These are phyloP conservation scores for Hansfordia pulvinata DNA, from an alignment of 2,329 filamentous ascomycete species.

Conservation along the genomic window DNA sequence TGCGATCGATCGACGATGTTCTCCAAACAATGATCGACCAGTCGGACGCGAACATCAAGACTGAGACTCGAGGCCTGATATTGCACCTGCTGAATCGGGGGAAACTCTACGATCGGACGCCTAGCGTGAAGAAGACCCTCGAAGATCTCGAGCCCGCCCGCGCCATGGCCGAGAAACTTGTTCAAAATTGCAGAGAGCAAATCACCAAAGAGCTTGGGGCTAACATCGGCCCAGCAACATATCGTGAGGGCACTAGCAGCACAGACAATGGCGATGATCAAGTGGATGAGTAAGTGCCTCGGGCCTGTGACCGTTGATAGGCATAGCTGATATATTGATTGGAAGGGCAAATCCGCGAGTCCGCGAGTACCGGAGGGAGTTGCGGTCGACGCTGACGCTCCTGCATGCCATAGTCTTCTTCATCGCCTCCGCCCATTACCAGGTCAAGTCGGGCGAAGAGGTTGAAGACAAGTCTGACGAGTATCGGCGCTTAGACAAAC, in stretches of 20 bases:
- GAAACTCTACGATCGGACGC: constrained; percentile 67
- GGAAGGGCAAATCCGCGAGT: too few relatives aligned
- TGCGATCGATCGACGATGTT: constrained; percentile 77
- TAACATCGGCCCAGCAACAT: too few relatives aligned
- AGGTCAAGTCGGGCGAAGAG: constrained; percentile 60
- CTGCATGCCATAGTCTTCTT: constrained; percentile 79
- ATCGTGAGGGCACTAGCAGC: constrained; percentile 10
- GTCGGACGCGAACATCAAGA: constrained; percentile 52
- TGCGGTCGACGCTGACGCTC: constrained; percentile 64
- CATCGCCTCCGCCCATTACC: constrained; percentile 68
- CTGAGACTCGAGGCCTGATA: constrained; percentile 56
- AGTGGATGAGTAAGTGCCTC: constrained; percentile 15
- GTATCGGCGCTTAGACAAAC: constrained; percentile 50
- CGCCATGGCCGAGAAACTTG: constrained; percentile 32
- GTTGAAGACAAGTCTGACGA: constrained; percentile 52
- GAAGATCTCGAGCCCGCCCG: constrained; percentile 42
- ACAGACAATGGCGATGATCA: constrained; percentile 12
- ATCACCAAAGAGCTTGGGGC: constrained; percentile 35
- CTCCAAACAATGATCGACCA: constrained; percentile 85
- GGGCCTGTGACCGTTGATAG: too few relatives aligned
- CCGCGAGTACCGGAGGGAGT: constrained; percentile 44
- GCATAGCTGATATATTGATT: too few relatives aligned
- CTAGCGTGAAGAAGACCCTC: constrained; percentile 53
- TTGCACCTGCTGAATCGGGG: constrained; percentile 52
- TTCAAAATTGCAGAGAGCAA: constrained; percentile 51